A percentile compares a stretch with the other conserved stretches of the same genome.
These are phyloP conservation scores for Ganoderma multipileum DNA, from an alignment of 1,284 basidiomycete species.

Conservation along the genomic window DNA sequence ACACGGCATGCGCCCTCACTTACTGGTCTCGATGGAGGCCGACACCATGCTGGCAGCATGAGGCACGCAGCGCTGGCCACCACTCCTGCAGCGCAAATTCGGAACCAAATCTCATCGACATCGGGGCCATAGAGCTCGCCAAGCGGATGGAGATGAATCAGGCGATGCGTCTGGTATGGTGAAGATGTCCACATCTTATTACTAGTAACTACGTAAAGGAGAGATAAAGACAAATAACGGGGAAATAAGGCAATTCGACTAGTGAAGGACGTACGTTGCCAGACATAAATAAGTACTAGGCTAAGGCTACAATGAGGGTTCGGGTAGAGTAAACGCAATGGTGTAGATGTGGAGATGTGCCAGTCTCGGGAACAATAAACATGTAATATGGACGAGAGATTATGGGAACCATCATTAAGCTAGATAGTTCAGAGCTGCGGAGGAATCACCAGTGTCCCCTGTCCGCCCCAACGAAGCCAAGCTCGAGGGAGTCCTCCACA, in stretches of 20 bases:
- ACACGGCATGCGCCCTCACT: neutral
- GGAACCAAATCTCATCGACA: neutral
- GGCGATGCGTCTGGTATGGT: neutral
- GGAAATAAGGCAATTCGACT: neutral
- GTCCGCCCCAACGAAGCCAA: conserved; percentile 50
- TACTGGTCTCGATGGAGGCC: neutral
- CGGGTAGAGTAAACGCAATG: conserved; percentile 9
- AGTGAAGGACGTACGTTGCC: neutral
- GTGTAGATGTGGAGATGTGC: neutral
- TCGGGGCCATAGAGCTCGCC: neutral
- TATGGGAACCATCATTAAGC: conserved; percentile 1
- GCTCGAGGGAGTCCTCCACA: conserved; percentile 51
- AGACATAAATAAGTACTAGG: conserved; percentile 1
- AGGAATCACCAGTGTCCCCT: conserved; percentile 52
- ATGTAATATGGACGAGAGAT: neutral
- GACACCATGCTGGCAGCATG: neutral
- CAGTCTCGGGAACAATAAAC: neutral
- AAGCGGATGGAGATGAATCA: neutral
- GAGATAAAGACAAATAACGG: neutral
- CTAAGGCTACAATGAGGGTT: conserved; percentile 14
- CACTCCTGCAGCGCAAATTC: neutral
- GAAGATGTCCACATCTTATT: conserved; percentile 3
- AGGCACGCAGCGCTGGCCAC: neutral
- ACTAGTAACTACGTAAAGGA: neutral
- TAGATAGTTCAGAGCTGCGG: neutral